Evolutionary conservation across 768 basidiomycete genomes (phyloP).

Genomic region (Russula foetens): DNA sequence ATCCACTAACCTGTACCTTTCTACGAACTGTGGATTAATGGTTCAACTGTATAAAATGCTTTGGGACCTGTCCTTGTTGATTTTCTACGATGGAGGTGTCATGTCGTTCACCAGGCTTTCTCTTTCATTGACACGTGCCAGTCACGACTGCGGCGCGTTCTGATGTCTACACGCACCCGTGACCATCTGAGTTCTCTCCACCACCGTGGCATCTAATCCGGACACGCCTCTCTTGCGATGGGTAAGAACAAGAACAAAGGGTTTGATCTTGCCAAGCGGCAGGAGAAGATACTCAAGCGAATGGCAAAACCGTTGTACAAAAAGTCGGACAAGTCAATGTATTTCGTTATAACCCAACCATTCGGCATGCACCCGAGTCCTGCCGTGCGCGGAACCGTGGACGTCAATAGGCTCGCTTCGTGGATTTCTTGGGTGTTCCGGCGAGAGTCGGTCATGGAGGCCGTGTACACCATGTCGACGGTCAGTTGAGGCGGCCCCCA

Average conservation of each 20-base stretch:
- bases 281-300: slow-evolving; percentile 15
- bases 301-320: slow-evolving; percentile 18
- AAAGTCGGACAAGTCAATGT: slow-evolving; percentile 2
- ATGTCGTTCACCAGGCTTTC: no score
- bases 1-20: background rate
- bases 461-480: slow-evolving; percentile 17
- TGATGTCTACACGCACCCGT: background rate
- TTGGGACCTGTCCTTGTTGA: background rate
- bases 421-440: slow-evolving; percentile 17
- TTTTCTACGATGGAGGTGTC: background rate
- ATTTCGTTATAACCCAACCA: slow-evolving; percentile 14
- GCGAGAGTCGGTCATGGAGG: slow-evolving; percentile 5
- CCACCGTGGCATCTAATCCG: background rate
- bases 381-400: background rate
- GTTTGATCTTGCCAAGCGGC: slow-evolving; percentile 9
- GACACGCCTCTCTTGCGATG: background rate
- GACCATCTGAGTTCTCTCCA: background rate
- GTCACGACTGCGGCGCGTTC: no score
- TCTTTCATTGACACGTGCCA: no score
- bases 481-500: background rate
- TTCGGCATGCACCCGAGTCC: slow-evolving; percentile 14
- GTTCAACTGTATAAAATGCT: background rate
- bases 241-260: slow-evolving; percentile 16
- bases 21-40: background rate
- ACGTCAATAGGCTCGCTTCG: slow-evolving; percentile 9